Percentiles rank a stretch among this genome's conserved stretches.
Evolutionary conservation across 305 asterid genomes (phyloP).

Genomic region (Fraxinus latifolia): DNA sequence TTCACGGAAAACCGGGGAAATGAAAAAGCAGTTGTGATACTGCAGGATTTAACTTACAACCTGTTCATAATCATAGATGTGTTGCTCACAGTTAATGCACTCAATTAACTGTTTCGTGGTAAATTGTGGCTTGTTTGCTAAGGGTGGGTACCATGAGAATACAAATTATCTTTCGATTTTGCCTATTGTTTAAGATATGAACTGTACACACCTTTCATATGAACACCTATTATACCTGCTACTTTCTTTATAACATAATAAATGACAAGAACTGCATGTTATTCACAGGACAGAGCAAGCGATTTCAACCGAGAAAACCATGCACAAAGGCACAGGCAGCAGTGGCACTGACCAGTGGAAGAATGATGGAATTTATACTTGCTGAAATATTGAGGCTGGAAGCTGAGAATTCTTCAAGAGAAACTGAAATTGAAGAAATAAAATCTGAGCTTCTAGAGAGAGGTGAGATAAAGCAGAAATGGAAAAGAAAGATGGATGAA

Average conservation of each 20-base stretch:
- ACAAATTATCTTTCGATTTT: not conserved
- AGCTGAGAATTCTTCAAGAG: conserved; percentile 47
- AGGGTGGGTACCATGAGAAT: conserved; percentile 2
- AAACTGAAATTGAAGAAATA: conserved; percentile 53
- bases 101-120: not conserved
- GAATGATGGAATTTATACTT: conserved; percentile 46
- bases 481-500: conserved; percentile 64
- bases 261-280: conserved; percentile 12
- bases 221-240: not conserved
- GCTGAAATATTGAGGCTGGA: conserved; percentile 60
- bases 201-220: not conserved
- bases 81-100: not conserved
- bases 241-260: not conserved
- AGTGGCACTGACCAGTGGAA: conserved; percentile 75
- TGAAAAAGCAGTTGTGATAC: not conserved
- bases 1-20: not conserved
- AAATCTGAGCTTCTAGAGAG: conserved; percentile 63
- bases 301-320: conserved; percentile 84
- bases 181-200: not conserved
- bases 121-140: not conserved
- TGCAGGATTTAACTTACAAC: not conserved
- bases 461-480: conserved; percentile 58
- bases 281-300: conserved; percentile 71
- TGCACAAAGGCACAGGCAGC: conserved; percentile 88
- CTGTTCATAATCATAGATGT: not conserved